Evolutionary conservation across 768 basidiomycete species (phyloP), one percentile per base, ranked within the genome.

Genomic region (Dendrothele bispora): DNA sequence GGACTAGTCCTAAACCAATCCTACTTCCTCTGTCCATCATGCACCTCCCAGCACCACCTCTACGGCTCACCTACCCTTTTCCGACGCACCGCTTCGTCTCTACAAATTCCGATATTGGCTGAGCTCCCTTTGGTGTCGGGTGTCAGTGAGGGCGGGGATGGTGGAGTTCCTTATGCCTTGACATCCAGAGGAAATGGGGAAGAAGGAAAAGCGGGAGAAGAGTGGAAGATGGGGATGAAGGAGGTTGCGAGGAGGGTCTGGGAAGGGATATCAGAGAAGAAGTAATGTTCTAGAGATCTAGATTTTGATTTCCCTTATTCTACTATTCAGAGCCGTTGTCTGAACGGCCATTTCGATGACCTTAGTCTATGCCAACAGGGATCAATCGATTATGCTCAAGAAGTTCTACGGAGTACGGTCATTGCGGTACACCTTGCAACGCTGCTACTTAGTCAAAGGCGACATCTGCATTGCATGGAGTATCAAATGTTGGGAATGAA

Each of bases 1-100:
- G 95, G 95, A 7, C 73, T 91, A 2, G 67, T 98, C 1, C 82
- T 98, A 36, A 98, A 98, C 61, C 87, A 94, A 72, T 80, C 93
- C 0, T 81, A 88, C 65, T 95, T 86, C 63, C 70, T 85, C 24
- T 94, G 91, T 55, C 76, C 88, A 0, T 77, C 79, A 8, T 97
- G 92, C 60, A 67, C 74, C 1, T 74, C 76, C 0, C 72, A 72
- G 1, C 86, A 85, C 53, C 67, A 82, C 52, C 69, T 88, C 28
- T 91, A 88, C 49, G 95, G 95, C 5, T 71, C 83, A 10, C 78
- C 89, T 0, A 73, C 75, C 7, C 63, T 35, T 71, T 93, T 95
- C 68, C 72, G 74, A 26, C 59, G 68, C 3, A 79, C 84, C 0
- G 84, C 89, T 0, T 54, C 63, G 3, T 71, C 73, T 2, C 77